Percentiles rank a stretch among this genome's conserved stretches.
These are phyloP conservation scores for Amanita rubescens DNA, from an alignment of 768 basidiomycete genomes.

Conservation along the genomic window DNA sequence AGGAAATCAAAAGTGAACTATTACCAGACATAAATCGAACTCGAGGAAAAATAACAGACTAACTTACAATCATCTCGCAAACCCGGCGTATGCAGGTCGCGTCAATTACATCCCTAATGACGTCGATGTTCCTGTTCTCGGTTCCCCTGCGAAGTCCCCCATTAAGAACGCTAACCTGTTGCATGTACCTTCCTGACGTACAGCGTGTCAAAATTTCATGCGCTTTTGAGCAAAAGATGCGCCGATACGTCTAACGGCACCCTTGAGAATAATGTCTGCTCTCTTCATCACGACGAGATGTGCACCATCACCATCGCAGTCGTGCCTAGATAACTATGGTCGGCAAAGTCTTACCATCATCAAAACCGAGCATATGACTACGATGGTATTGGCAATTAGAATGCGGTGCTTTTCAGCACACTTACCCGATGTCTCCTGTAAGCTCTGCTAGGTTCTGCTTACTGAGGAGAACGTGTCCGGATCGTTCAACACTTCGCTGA, in stretches of 20 bases:
- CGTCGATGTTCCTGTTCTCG: conserved; percentile 16
- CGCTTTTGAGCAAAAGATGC: conserved; percentile 13
- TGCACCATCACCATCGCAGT: conserved; percentile 17
- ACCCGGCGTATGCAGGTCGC: conserved; percentile 21
- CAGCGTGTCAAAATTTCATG: conserved; percentile 8
- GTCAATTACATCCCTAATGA: conserved; percentile 19
- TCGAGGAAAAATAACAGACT: not conserved
- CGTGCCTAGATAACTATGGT: conserved; percentile 10
- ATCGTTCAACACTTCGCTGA: conserved; percentile 16
- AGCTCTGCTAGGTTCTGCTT: conserved; percentile 9
- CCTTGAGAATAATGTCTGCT: conserved; percentile 14
- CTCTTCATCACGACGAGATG: not conserved
- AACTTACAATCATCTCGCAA: conserved; percentile 17
- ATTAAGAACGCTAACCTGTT: too few relatives aligned
- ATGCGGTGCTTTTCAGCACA: not conserved
- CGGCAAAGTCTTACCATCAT: conserved; percentile 11
- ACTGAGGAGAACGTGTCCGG: conserved; percentile 10
- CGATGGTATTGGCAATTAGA: not conserved
- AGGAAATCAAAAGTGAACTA: not conserved
- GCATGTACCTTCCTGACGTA: not conserved
- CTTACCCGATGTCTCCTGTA: conserved; percentile 17
- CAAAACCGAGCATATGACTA: conserved; percentile 16
- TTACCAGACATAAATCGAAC: not conserved
- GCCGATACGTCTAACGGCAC: conserved; percentile 12
- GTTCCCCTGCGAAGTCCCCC: too few relatives aligned